Conservation (phyloP, 2,329 filamentous ascomycete species). For the Colletotrichum sp. region DNA sequence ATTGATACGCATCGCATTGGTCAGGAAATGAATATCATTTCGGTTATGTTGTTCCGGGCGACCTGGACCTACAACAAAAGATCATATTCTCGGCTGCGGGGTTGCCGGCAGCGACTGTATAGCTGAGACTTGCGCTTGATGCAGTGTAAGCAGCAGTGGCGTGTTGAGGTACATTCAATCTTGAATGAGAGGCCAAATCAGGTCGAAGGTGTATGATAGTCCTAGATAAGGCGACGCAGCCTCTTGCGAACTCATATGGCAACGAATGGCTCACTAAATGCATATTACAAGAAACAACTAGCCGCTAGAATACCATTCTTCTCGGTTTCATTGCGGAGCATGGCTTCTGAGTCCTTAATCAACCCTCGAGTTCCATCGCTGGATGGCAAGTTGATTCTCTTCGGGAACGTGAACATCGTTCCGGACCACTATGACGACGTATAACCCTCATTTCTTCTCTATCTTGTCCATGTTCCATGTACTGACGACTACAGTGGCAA, state of each 20-base stretch:
- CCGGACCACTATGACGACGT: slow-evolving; percentile 38
- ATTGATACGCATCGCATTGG: not conserved
- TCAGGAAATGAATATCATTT: not conserved
- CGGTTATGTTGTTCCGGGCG: not conserved
- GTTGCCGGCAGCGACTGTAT: not conserved
- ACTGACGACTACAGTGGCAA: slow-evolving; percentile 37
- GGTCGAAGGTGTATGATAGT: not conserved
- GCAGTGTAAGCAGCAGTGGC: not conserved
- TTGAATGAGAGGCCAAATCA: not conserved
- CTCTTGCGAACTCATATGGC: not conserved
- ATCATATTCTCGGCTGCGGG: not conserved
- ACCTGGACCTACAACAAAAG: not conserved
- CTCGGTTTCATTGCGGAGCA: not conserved
- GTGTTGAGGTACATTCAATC: not conserved
- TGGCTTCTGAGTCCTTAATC: not conserved
- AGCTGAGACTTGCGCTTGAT: not conserved
- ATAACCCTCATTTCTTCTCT: not conserved
- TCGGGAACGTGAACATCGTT: slow-evolving; percentile 39
- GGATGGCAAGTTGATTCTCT: slow-evolving; percentile 16
- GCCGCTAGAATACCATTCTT: not conserved
- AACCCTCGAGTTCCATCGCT: not conserved
- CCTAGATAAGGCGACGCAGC: not conserved
- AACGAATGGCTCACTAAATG: not conserved
- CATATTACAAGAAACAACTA: not conserved
- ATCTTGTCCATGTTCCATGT: not conserved